Evolutionary conservation across 192 early-diverging fungal genomes (phyloP).

Genomic region (Obelidium mucronatum): DNA sequence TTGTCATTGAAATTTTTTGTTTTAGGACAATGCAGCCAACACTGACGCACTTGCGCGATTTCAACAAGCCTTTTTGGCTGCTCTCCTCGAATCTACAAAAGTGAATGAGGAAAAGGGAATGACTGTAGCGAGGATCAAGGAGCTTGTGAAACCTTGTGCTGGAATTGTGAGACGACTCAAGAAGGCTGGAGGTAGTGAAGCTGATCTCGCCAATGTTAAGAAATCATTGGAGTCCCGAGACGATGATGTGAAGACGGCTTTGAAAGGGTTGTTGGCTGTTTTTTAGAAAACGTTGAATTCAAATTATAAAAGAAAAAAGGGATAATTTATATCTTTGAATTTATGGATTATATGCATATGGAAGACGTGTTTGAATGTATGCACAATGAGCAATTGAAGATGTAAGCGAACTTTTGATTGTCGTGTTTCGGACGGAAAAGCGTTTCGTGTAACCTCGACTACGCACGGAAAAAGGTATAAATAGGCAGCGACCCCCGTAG

Average conservation of each 20-base stretch:
- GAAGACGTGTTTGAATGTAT: no score
- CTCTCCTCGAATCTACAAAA: constrained; percentile 11
- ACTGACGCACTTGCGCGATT: constrained; percentile 2
- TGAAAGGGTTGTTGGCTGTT: constrained; percentile 8
- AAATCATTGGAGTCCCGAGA: not conserved
- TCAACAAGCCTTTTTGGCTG: constrained; percentile 19
- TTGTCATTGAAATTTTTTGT: not conserved
- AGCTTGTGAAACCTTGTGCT: constrained; percentile 37
- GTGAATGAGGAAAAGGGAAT: constrained; percentile 36
- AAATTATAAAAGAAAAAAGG: no score
- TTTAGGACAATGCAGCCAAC: constrained; percentile 15
- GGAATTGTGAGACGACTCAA: constrained; percentile 38
- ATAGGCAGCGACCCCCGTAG: no score
- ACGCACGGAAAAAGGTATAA: no score
- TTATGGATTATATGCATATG: no score
- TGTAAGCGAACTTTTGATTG: no score
- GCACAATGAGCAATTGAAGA: no score
- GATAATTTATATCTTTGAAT: no score
- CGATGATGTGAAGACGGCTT: not conserved
- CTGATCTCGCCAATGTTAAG: not conserved
- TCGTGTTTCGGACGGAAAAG: no score
- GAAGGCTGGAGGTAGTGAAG: constrained; percentile 12
- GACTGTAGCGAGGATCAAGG: constrained; percentile 46
- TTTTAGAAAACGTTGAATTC: no score
- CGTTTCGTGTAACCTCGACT: no score